Base-by-base conservation (phyloP, 2,329 filamentous ascomycete species). In the Xylariales sp. region DNA sequence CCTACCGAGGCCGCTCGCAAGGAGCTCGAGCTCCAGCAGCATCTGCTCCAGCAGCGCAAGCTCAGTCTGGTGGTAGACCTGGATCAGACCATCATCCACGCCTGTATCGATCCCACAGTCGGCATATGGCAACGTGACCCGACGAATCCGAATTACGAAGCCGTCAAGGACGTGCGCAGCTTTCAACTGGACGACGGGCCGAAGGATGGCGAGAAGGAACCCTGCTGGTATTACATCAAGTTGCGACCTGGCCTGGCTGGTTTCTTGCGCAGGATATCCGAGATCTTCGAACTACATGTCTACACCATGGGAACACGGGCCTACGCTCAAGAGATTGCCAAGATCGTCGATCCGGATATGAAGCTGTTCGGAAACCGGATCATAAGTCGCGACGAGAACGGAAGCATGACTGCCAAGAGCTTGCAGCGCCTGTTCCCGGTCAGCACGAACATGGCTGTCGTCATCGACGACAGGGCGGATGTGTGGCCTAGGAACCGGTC, bases 281-380 rank as follows among this genome's bases (percentile, higher is more conserved):
- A 82, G 55, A 70, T 93, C 55, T 98, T 93, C 66, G 93, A 98
- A 67, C 73, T 97, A 56, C 93, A 98, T 61, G 91, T 98, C 48
- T 98, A 98, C 69, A 98, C 93, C 31, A 98, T 98, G 93, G 93
- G 91, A 43, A 98, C 93, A 16, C 80, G 93, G 49, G 88, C 91
- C n/a, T 98, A 98, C 59, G 93, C 93, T 8, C 76, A 90, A 52
- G 85, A 88, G 46, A 94, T 98, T 53, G 89, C 89, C 27, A 84
- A 86, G 52, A 91, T 98, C 48, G 86, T 98, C 47, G 93, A 98
- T 56, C 91, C 91, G 0, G 82, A 91, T 24, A 80, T 84, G 49
- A 90, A 84, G 59, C 80, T 95, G 8, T 98, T 98, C 61, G 91
- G 87, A 28, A 90, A 96, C 63, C 82, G 93, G 42, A 90, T 98